phyloP scores from a whole-genome alignment of 176 grass and related monocot species.

The Stipa capillata region DNA sequence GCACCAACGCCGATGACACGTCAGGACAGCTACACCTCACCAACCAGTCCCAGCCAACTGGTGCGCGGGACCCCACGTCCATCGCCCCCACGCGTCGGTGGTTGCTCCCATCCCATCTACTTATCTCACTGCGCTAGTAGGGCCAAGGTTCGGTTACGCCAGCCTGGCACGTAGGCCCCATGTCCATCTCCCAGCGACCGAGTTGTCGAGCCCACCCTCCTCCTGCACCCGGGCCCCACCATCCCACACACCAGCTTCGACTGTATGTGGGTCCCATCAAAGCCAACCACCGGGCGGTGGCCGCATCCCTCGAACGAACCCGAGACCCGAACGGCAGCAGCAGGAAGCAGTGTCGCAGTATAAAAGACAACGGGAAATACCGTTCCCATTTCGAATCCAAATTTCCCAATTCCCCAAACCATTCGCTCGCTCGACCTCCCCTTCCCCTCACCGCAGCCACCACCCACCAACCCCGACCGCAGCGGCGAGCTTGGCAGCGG shows the following conservation, averaged over 20 bases:
- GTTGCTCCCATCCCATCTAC: not conserved
- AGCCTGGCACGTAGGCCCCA: not conserved
- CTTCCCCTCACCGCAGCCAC: not conserved
- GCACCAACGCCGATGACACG: not conserved
- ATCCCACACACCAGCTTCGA: not conserved
- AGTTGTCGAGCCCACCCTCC: not conserved
- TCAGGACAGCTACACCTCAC: not conserved
- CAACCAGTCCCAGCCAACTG: not conserved
- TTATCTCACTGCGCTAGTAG: not conserved
- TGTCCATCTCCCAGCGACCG: not conserved
- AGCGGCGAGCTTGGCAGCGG: not conserved
- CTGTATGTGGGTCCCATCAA: not conserved
- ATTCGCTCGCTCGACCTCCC: not conserved
- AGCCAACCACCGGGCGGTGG: not conserved
- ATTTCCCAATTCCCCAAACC: not conserved
- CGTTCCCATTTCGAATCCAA: slow-evolving; percentile 25
- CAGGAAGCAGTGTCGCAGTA: not conserved
- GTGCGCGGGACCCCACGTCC: not conserved
- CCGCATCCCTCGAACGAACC: not conserved
- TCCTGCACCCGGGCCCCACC: not conserved
- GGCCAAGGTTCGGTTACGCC: not conserved
- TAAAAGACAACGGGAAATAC: not conserved
- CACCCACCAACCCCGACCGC: not conserved
- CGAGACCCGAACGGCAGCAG: not conserved
- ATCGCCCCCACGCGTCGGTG: not conserved